Percentiles rank a stretch among this genome's conserved stretches.
Evolutionary conservation across 345 rosid species (phyloP).

Genomic region (Salix udensis): DNA sequence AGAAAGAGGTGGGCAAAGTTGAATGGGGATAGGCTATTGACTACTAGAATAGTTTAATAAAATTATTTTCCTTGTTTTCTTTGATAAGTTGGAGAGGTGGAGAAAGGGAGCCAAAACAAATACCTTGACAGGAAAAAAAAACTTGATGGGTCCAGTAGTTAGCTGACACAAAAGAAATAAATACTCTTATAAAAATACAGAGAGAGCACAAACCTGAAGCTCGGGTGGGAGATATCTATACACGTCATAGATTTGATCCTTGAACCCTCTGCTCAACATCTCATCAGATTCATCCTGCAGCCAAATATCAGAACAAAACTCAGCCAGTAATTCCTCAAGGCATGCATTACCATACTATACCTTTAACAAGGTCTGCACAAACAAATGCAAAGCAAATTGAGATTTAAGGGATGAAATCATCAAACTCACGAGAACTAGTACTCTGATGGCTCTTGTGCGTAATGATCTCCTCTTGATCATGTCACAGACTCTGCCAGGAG

Average conservation of each 20-base stretch:
- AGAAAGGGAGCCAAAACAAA: not conserved
- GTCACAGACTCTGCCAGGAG: conserved; percentile 96
- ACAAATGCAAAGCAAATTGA: not conserved
- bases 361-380: not conserved
- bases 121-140: not conserved
- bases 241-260: conserved; percentile 96
- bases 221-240: conserved; percentile 96
- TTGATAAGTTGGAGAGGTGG: not conserved
- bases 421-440: conserved; percentile 36
- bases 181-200: not conserved
- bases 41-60: not conserved
- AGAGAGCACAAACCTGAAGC: conserved; percentile 66
- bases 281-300: conserved; percentile 86
- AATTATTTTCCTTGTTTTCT: not conserved
- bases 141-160: not conserved
- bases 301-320: not conserved
- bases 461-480: conserved; percentile 97
- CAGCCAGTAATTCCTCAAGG: not conserved
- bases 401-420: not conserved
- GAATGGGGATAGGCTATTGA: not conserved
- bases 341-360: not conserved
- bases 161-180: not conserved
- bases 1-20: not conserved
- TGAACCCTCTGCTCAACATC: conserved; percentile 98
- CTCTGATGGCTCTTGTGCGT: conserved; percentile 67